These are phyloP conservation scores for Posidonia oceanica DNA, from an alignment of 116 monocot species.

Conservation along the genomic window DNA sequence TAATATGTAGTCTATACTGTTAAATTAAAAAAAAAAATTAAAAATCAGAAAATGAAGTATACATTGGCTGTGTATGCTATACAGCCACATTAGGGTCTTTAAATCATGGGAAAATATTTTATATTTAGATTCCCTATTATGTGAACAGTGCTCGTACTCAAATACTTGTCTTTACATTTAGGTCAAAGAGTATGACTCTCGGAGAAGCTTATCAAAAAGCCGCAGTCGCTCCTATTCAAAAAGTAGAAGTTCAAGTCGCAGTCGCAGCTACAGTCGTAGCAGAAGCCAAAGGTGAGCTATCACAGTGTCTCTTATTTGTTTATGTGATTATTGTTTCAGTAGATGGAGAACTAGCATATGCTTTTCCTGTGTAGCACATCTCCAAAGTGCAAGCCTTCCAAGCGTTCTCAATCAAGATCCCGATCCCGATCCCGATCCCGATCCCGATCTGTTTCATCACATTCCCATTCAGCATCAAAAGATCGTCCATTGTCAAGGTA, in stretches of 20 bases:
- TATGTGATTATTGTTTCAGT: not conserved
- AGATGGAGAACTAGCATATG: not conserved
- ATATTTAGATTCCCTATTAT: no score
- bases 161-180: slow-evolving; percentile 1
- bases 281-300: slow-evolving; percentile 41
- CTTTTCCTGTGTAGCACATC: slow-evolving; percentile 39
- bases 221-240: slow-evolving; percentile 39
- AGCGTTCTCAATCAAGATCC: not conserved
- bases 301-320: no score
- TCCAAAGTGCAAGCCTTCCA: slow-evolving; percentile 38
- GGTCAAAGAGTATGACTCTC: slow-evolving; percentile 59
- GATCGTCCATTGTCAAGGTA: slow-evolving; percentile 57
- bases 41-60: no score
- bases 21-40: no score
- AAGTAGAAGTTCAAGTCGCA: slow-evolving; percentile 40
- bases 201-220: slow-evolving; percentile 40
- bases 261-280: slow-evolving; percentile 37
- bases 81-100: no score
- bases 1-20: no score
- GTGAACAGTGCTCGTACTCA: no score
- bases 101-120: no score
- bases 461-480: slow-evolving; percentile 38
- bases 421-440: slow-evolving; percentile 14
- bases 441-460: slow-evolving; percentile 59
- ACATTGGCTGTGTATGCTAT: no score